These are phyloP conservation scores for Mariannaea sp. DNA, from an alignment of 2,329 filamentous ascomycete species.

Conservation along the genomic window DNA sequence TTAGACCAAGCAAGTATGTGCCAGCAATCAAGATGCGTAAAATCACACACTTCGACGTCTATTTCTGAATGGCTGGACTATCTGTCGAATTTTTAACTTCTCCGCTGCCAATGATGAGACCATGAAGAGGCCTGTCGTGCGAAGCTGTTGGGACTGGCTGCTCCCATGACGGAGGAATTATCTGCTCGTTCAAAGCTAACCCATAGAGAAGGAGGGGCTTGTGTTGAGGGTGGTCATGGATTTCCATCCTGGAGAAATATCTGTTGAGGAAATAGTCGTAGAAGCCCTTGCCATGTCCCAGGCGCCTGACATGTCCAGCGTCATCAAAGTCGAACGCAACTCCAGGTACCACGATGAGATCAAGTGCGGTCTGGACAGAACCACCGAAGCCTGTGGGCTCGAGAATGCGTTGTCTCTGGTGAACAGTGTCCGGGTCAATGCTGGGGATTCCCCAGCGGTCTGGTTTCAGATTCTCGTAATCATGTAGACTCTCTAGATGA, in stretches of 20 bases:
- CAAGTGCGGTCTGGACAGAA: slow-evolving; percentile 61
- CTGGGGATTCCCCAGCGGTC: slow-evolving; percentile 98
- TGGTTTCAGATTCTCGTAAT: slow-evolving; percentile 75
- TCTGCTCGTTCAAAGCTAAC: slow-evolving; percentile 83
- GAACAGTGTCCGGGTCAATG: slow-evolving; percentile 67
- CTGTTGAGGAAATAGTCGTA: slow-evolving; percentile 91
- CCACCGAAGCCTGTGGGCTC: slow-evolving; percentile 59
- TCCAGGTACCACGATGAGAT: slow-evolving; percentile 89
- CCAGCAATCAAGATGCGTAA: no score
- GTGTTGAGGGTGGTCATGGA: slow-evolving; percentile 41
- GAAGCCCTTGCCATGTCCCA: slow-evolving; percentile 95
- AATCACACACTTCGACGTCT: no score
- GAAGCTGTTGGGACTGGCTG: slow-evolving; percentile 73
- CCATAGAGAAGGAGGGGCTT: slow-evolving; percentile 66
- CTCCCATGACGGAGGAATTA: slow-evolving; percentile 63
- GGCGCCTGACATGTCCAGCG: slow-evolving; percentile 65
- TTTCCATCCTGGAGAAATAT: slow-evolving; percentile 58
- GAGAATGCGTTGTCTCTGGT: slow-evolving; percentile 72
- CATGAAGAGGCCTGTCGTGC: slow-evolving; percentile 81
- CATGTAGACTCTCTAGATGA: slow-evolving; percentile 69
- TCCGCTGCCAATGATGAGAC: slow-evolving; percentile 74
- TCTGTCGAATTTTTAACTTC: slow-evolving; percentile 49
- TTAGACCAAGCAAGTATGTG: no score
- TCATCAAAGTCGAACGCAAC: slow-evolving; percentile 80
- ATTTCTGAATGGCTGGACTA: slow-evolving; percentile 48